Conservation (phyloP, 1,284 basidiomycete genomes). For the Schizopora paradoxa region DNA sequence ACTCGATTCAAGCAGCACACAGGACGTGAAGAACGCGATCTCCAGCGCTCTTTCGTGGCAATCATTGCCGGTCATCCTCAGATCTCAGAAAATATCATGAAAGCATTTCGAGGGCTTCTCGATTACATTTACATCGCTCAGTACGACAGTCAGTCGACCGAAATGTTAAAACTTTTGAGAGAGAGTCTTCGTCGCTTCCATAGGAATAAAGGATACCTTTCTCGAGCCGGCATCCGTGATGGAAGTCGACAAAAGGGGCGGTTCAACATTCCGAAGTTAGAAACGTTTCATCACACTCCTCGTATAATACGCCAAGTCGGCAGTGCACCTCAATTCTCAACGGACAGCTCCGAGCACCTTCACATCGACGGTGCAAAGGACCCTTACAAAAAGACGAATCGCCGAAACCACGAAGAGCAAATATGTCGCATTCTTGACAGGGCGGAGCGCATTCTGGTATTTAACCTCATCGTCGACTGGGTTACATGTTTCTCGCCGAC, state of each 20-base stretch:
- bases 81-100: background rate
- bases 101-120: background rate
- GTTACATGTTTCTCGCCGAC: no score
- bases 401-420: background rate
- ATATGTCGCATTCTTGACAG: slow-evolving; percentile 1
- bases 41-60: background rate
- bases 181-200: background rate
- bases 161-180: background rate
- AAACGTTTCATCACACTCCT: background rate
- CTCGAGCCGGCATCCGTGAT: background rate
- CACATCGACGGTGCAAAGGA: background rate
- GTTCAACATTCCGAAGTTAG: slow-evolving; percentile 2
- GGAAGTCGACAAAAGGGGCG: background rate
- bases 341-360: background rate
- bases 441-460: background rate
- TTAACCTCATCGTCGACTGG: background rate
- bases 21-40: background rate
- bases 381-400: slow-evolving; percentile 1
- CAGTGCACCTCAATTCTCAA: background rate
- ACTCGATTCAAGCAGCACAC: slow-evolving; percentile 4
- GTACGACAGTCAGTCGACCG: slow-evolving; percentile 1
- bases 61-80: background rate
- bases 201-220: background rate
- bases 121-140: slow-evolving; percentile 1
- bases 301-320: background rate